Percentiles rank a stretch among this genome's conserved stretches.
phyloP scores from a whole-genome alignment of 2,329 filamentous ascomycete genomes.

The Trichoderma polysporum region DNA sequence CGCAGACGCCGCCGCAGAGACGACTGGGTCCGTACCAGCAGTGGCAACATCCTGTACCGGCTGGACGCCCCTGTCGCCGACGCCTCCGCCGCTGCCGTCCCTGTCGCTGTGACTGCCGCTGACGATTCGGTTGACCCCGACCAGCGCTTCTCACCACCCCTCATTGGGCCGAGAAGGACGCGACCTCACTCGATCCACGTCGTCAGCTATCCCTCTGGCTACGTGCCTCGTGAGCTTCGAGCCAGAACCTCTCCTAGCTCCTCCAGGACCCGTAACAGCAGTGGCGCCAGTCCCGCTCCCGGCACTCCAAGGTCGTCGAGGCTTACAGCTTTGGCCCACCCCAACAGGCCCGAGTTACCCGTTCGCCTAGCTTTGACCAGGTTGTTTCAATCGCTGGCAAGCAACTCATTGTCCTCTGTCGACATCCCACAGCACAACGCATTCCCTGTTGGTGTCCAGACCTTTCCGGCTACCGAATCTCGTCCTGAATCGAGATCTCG shows the following conservation, averaged over 20 bases:
- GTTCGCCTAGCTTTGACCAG: conserved; percentile 15
- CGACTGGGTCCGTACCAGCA: conserved; percentile 28
- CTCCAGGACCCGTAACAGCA: neutral
- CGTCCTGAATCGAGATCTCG: conserved; percentile 5
- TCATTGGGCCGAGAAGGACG: conserved; percentile 41
- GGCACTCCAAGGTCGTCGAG: neutral
- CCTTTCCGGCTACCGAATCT: conserved; percentile 9
- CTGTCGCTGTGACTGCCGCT: neutral
- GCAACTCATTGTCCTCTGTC: conserved; percentile 17
- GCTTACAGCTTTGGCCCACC: neutral
- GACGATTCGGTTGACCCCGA: conserved; percentile 15
- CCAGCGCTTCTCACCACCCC: conserved; percentile 36
- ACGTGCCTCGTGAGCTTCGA: conserved; percentile 47
- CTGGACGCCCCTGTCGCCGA: conserved; percentile 22
- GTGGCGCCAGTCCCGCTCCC: neutral
- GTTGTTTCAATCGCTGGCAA: conserved; percentile 15
- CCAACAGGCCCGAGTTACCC: conserved; percentile 7
- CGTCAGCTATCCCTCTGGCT: conserved; percentile 43
- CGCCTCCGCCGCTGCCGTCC: conserved; percentile 6
- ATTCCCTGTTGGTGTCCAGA: conserved; percentile 16
- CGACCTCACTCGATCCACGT: conserved; percentile 45
- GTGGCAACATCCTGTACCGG: conserved; percentile 34
- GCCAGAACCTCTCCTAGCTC: conserved; percentile 8
- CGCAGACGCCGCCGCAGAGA: conserved; percentile 21
- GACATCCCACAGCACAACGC: conserved; percentile 14